Percentiles rank a stretch among this genome's conserved stretches.
These are phyloP conservation scores for Mollisia scopiformis DNA, from an alignment of 2,329 filamentous ascomycete genomes.

Conservation along the genomic window DNA sequence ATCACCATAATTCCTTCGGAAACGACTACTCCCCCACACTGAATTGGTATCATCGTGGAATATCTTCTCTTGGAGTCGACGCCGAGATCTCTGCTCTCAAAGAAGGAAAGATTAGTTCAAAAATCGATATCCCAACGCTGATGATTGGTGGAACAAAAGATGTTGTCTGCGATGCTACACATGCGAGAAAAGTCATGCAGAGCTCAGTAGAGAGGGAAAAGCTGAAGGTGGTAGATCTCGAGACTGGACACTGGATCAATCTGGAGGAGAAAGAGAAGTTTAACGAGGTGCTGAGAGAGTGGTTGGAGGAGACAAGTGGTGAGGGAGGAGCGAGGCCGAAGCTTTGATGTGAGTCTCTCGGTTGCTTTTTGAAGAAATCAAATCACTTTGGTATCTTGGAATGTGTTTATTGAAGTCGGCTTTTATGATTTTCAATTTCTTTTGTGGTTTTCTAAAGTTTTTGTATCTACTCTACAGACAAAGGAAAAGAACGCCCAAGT, in stretches of 20 bases:
- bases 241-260: constrained; percentile 31
- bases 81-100: constrained; percentile 20
- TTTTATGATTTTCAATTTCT: neutral
- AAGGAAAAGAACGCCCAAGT: neutral
- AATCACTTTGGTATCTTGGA: neutral
- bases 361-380: neutral
- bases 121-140: constrained; percentile 17
- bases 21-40: constrained; percentile 13
- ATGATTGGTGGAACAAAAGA: constrained; percentile 23
- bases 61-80: constrained; percentile 10
- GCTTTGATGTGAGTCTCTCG: neutral
- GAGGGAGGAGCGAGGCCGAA: neutral
- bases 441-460: neutral
- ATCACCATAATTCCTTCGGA: constrained; percentile 17
- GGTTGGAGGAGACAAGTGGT: constrained; percentile 3
- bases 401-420: neutral
- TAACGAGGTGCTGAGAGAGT: constrained; percentile 7
- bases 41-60: constrained; percentile 24
- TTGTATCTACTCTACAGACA: neutral
- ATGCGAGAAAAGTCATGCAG: constrained; percentile 12
- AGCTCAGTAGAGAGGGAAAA: constrained; percentile 3
- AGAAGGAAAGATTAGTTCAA: constrained; percentile 10
- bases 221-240: constrained; percentile 17
- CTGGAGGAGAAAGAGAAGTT: constrained; percentile 23
- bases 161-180: constrained; percentile 12